A percentile compares a stretch with the other conserved stretches of the same genome.
phyloP scores from a whole-genome alignment of 176 grass and related monocot genomes.

The Chrysopogon serrulatus region DNA sequence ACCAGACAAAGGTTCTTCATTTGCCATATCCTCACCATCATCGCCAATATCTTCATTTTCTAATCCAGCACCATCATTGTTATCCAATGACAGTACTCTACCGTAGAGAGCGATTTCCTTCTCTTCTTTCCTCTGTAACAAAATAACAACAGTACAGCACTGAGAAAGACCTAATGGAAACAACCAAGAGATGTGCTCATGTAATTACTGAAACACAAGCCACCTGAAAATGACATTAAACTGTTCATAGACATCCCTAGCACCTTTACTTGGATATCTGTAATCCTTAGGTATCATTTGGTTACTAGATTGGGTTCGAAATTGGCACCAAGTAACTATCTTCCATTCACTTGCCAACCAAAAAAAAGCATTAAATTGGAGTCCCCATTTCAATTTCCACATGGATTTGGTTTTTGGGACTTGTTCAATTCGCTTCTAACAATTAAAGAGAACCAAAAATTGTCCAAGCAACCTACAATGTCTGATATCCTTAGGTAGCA shows the following conservation, averaged over 20 bases:
- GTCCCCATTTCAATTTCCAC: not conserved
- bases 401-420: not conserved
- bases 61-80: slow-evolving; percentile 11
- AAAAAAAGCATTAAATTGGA: not conserved
- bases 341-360: not conserved
- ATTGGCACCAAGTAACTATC: not conserved
- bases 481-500: not conserved
- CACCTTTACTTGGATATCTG: not conserved
- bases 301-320: not conserved
- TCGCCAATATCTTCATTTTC: slow-evolving; percentile 15
- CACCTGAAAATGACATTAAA: not conserved
- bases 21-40: slow-evolving; percentile 48
- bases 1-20: slow-evolving; percentile 45
- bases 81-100: slow-evolving; percentile 53
- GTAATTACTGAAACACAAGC: slow-evolving; percentile 8
- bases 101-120: slow-evolving; percentile 80
- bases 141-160: slow-evolving; percentile 15
- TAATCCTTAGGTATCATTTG: not conserved
- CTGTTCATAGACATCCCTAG: not conserved
- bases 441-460: not conserved
- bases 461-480: not conserved
- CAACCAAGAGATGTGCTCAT: not conserved
- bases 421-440: not conserved
- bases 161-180: slow-evolving; percentile 3
- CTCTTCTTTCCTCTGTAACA: slow-evolving; percentile 87